Conservation (phyloP, 2,329 filamentous ascomycete genomes). For the Orbilia quercus region DNA sequence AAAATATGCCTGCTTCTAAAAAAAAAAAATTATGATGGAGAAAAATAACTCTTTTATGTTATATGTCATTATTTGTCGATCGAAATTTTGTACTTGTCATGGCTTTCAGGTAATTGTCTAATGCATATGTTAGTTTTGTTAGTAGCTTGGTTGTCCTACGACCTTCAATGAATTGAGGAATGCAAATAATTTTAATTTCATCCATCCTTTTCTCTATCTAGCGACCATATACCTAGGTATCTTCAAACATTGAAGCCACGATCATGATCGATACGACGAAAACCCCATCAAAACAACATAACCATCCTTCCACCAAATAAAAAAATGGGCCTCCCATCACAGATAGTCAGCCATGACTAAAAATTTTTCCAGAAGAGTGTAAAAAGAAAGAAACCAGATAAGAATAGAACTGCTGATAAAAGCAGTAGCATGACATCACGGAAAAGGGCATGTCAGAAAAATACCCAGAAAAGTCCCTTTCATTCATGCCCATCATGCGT, state of each 20-base stretch:
- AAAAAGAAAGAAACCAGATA: neutral
- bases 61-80: neutral
- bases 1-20: neutral
- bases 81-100: neutral
- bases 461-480: neutral
- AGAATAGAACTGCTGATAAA: neutral
- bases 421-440: neutral
- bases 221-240: neutral
- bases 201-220: neutral
- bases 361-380: neutral
- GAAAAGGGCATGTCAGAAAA: neutral
- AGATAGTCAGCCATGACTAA: neutral
- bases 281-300: neutral
- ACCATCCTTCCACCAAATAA: neutral
- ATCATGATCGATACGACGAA: neutral
- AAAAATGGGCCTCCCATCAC: neutral
- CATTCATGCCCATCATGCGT: conserved; percentile 2
- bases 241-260: too few species aligned
- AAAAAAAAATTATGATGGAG: neutral
- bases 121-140: neutral
- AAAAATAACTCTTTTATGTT: neutral
- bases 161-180: neutral
- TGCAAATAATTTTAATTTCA: neutral
- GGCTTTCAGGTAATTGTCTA: neutral
- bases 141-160: neutral